Evolutionary conservation across 352 stramenopile genomes (phyloP).

Genomic region (Globisporangium sylvaticum): DNA sequence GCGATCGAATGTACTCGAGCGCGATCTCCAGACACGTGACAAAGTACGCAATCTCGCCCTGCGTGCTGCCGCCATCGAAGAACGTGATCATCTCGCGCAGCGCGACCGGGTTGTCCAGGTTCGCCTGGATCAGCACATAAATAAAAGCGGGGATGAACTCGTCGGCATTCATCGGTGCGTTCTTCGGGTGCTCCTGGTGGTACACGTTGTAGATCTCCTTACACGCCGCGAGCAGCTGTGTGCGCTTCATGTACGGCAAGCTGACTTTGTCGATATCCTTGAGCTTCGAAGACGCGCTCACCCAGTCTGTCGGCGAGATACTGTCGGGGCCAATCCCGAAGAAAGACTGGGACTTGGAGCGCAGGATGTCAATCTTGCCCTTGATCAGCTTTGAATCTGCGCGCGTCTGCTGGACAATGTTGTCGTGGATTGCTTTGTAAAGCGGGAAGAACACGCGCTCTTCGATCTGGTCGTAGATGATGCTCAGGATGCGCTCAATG

Average conservation of each 20-base stretch:
- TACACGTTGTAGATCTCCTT: constrained; percentile 85
- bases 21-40: constrained; percentile 86
- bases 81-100: constrained; percentile 80
- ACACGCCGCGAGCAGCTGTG: constrained; percentile 62
- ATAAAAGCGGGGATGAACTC: constrained; percentile 88
- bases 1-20: constrained; percentile 84
- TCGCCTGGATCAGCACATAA: constrained; percentile 80
- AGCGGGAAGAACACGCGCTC: constrained; percentile 81
- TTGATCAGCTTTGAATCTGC: constrained; percentile 72
- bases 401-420: constrained; percentile 50
- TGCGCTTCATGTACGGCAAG: constrained; percentile 81
- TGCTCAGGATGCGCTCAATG: constrained; percentile 55
- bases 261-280: constrained; percentile 77
- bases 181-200: constrained; percentile 60
- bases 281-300: constrained; percentile 51
- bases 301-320: constrained; percentile 58
- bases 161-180: constrained; percentile 80
- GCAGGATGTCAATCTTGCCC: constrained; percentile 80
- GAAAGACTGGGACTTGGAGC: constrained; percentile 74
- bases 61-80: constrained; percentile 61
- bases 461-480: constrained; percentile 83
- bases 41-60: constrained; percentile 84
- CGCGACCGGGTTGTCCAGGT: constrained; percentile 58
- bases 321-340: constrained; percentile 77
- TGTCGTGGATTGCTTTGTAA: constrained; percentile 63